Percentiles rank a stretch among this genome's conserved stretches.
Conservation (phyloP, 139 green algal species). For the Chlorella sorokiniana region DNA sequence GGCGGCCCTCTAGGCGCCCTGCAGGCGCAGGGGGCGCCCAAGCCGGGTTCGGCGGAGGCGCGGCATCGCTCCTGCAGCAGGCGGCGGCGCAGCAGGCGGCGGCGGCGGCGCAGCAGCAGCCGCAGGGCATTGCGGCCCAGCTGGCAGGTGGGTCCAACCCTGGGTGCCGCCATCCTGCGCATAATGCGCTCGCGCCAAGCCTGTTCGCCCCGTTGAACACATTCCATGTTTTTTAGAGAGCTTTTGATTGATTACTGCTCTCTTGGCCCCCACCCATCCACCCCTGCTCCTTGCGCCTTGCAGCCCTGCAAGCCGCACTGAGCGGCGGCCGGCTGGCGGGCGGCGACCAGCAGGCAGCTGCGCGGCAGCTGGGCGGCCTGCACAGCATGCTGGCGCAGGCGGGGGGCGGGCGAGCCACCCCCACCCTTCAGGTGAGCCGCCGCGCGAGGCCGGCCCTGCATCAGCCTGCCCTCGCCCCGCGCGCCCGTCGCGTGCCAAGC, state of each 20-base stretch:
- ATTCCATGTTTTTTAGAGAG: background rate
- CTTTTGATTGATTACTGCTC: too few relatives aligned
- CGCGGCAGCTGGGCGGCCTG: background rate
- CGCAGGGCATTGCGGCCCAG: background rate
- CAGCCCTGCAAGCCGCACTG: slow-evolving; percentile 8
- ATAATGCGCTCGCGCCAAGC: background rate
- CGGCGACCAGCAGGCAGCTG: background rate
- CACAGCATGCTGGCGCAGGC: background rate
- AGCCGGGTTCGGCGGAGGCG: too few relatives aligned
- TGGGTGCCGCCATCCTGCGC: background rate
- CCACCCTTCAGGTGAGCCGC: background rate
- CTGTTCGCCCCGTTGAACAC: background rate
- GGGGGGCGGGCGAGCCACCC: background rate
- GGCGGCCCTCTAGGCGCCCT: background rate
- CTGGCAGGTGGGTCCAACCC: slow-evolving; percentile 5
- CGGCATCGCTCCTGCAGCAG: background rate
- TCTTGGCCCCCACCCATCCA: too few relatives aligned
- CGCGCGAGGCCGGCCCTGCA: too few relatives aligned
- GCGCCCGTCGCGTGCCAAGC: too few relatives aligned
- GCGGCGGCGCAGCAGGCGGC: background rate
- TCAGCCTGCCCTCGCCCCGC: too few relatives aligned
- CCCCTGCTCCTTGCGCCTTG: background rate
- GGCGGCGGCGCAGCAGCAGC: background rate
- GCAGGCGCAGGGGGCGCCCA: background rate
- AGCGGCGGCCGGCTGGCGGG: background rate